Base-by-base conservation (phyloP, 2,329 filamentous ascomycete species). In the Chaetomiaceae sp. region DNA sequence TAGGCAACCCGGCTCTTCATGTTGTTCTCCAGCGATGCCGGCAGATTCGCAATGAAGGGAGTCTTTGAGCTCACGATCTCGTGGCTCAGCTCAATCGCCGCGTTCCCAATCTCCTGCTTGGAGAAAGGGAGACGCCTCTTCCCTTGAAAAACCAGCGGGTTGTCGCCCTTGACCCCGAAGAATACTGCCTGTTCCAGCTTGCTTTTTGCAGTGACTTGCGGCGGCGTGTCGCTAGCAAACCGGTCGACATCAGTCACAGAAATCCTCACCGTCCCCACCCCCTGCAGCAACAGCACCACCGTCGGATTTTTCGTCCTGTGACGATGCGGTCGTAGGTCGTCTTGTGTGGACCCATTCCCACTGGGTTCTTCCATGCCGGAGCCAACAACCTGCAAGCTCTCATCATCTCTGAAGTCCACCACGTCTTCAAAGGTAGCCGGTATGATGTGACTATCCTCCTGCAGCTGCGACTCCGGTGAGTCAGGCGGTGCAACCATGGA, bases 181-280 rank as follows among this genome's bases (percentile, higher is more conserved):
- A 96, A 97, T 1, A 97, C 86, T 2, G 90, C 90, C 67, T 98
- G 90, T 61, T 96, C 88, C 33, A 98, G 75, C 66, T 93, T 95
- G 66, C 82, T 87, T 66, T 88, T 93, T 6, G 88, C 86, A 1
- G 86, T 90, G 14, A 95, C 78, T 54, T 72, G 67, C 1, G 79
- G 80, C 4, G 78, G 72, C 43, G 68, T 66, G 42, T 77, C 75
- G 51, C 75, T 77, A 11, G 72, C 72, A 57, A 84, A 81, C 49
- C 74, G 77, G 51, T 79, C 74, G 37, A 79, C 68, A 41, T 83
- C 77, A 7, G 74, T 73, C 17, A 78, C 73, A 15, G 77, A 70
- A 34, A 85, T 65, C 41, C 81, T 75, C 20, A 86, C 67, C 17
- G 79, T 68, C 14, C 82, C 82, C 2, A 76, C 76, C 11, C 81